phyloP scores from a whole-genome alignment of 352 stramenopile species.

The Sclerospora graminicola region DNA sequence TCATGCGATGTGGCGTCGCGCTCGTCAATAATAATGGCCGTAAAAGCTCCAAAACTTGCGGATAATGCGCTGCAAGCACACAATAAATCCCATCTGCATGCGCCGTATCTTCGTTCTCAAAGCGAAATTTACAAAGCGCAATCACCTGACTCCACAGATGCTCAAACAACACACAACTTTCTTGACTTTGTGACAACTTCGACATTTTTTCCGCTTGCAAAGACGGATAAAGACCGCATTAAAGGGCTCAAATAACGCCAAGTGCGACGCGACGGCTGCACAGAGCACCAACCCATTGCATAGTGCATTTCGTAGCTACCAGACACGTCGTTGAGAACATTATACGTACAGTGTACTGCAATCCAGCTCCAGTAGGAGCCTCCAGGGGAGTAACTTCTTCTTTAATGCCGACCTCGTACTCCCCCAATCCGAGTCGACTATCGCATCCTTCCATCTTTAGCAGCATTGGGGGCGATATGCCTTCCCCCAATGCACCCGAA shows the following conservation, averaged over 20 bases:
- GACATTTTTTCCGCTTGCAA: constrained; percentile 26
- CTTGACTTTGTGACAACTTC: constrained; percentile 29
- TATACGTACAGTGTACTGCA: no score
- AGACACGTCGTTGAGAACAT: no score
- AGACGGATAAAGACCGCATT: constrained; percentile 54
- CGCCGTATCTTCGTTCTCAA: constrained; percentile 14
- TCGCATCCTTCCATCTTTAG: no score
- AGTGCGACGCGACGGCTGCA: constrained; percentile 42
- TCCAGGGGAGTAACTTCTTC: no score
- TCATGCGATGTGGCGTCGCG: constrained; percentile 23
- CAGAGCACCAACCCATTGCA: constrained; percentile 65
- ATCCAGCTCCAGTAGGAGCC: no score
- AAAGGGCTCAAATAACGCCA: constrained; percentile 41
- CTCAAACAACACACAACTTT: constrained; percentile 58
- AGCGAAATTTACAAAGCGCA: constrained; percentile 22
- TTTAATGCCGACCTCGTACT: no score
- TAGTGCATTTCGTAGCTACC: constrained; percentile 37
- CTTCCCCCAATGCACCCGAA: no score
- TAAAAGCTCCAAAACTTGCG: constrained; percentile 30
- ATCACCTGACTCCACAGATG: constrained; percentile 42
- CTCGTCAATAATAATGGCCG: constrained; percentile 34
- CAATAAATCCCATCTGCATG: constrained; percentile 40
- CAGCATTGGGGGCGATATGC: no score
- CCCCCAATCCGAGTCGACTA: no score
- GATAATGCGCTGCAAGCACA: constrained; percentile 42